These are phyloP conservation scores for Circinella minor DNA, from an alignment of 371 early-diverging fungal genomes.

Conservation along the genomic window DNA sequence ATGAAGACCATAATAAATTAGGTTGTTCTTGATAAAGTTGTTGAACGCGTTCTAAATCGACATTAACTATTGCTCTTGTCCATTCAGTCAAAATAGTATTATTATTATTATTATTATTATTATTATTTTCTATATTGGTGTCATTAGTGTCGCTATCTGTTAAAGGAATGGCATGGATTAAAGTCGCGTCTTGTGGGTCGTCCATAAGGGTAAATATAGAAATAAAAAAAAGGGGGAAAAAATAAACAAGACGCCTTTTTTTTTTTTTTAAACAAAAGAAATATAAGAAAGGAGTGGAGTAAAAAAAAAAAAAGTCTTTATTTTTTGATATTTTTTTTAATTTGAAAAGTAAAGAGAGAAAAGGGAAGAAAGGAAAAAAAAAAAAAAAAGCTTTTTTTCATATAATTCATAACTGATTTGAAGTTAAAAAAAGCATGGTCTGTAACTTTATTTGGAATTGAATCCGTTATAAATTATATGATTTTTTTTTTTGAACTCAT, in stretches of 20 bases:
- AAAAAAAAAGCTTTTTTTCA: no score
- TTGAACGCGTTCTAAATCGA: slow-evolving; percentile 27
- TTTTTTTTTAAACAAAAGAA: no score
- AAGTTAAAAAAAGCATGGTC: slow-evolving; percentile 13
- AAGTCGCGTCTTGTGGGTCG: no score
- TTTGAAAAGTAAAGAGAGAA: no score
- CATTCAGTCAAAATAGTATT: slow-evolving; percentile 28
- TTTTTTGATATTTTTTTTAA: neutral
- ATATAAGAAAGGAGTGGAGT: slow-evolving; percentile 10
- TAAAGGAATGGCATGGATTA: slow-evolving; percentile 10
- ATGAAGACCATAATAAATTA: slow-evolving; percentile 39
- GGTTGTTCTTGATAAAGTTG: slow-evolving; percentile 27
- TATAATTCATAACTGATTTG: no score
- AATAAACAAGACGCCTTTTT: no score
- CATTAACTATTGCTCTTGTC: slow-evolving; percentile 35
- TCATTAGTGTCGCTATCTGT: slow-evolving; percentile 15
- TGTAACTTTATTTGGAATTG: slow-evolving; percentile 11
- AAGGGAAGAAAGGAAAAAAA: no score
- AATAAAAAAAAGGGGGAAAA: no score
- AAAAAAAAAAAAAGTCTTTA: slow-evolving; percentile 5
- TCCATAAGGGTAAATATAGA: no score
- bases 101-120: neutral
- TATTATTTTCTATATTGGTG: neutral
- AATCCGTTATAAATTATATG: neutral
- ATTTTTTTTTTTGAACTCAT: no score